Evolutionary conservation across 2,329 filamentous ascomycete genomes (phyloP).

Genomic region (Fusarium pilosicola): DNA sequence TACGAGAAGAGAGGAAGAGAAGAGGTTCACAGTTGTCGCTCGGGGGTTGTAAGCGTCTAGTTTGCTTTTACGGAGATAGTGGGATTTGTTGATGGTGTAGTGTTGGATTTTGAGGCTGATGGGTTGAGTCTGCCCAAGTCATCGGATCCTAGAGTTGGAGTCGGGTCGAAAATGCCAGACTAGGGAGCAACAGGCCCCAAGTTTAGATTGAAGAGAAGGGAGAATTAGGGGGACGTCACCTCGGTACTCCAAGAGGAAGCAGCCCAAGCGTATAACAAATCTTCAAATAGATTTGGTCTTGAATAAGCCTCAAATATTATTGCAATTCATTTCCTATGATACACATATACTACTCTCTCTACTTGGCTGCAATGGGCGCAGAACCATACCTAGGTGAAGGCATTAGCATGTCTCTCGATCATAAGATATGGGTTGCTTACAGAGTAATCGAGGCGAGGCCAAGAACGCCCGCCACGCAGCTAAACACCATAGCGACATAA

Average conservation of each 20-base stretch:
- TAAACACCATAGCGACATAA: background rate
- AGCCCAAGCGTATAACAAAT: rapidly evolving
- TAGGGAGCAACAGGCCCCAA: rapidly evolving
- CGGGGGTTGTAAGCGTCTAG: no score
- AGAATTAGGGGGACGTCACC: background rate
- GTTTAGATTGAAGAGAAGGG: background rate
- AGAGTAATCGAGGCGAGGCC: background rate
- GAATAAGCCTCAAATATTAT: rapidly evolving
- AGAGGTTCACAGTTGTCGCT: no score
- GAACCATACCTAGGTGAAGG: background rate
- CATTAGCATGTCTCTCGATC: rapidly evolving
- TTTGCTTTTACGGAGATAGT: no score
- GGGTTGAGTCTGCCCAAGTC: no score
- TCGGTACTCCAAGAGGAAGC: background rate
- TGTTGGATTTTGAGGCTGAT: no score
- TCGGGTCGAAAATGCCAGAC: rapidly evolving
- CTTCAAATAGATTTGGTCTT: rapidly evolving
- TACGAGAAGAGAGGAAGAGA: no score
- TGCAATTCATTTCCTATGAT: rapidly evolving
- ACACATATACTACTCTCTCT: rapidly evolving
- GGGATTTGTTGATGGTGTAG: no score
- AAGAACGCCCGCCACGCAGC: background rate
- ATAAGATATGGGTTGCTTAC: background rate
- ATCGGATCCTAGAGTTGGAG: no score
- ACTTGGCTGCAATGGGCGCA: background rate